Conservation (phyloP, 805 yeast species). For the Millerozyma acaciae region DNA sequence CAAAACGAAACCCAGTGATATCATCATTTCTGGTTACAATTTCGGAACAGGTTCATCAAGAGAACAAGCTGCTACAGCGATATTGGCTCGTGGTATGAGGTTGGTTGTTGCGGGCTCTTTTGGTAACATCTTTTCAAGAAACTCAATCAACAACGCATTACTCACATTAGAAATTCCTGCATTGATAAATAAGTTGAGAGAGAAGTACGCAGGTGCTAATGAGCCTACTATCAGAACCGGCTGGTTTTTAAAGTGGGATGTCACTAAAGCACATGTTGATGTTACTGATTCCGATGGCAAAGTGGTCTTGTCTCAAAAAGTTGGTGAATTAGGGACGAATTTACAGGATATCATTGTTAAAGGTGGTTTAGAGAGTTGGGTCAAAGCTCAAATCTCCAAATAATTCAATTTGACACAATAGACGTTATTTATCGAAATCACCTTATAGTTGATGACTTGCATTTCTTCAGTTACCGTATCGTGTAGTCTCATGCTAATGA, state of each 20-base stretch:
- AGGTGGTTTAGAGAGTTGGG: conserved; percentile 99
- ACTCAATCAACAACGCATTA: conserved; percentile 93
- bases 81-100: conserved; percentile 88
- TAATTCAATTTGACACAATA: too few relatives aligned
- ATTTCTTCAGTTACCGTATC: too few relatives aligned
- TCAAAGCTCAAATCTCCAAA: conserved; percentile 62
- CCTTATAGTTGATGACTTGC: too few relatives aligned
- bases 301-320: conserved; percentile 74
- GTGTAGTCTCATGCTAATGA: too few relatives aligned
- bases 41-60: conserved; percentile 98
- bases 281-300: conserved; percentile 65
- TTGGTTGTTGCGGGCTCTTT: conserved; percentile 96
- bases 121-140: conserved; percentile 94
- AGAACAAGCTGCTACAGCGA: conserved; percentile 99
- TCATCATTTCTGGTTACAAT: conserved; percentile 86
- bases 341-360: conserved; percentile 94
- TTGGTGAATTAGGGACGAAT: conserved; percentile 93
- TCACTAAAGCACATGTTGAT: conserved; percentile 73
- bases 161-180: conserved; percentile 92
- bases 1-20: conserved; percentile 84
- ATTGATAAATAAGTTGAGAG: conserved; percentile 72
- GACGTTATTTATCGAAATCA: too few relatives aligned
- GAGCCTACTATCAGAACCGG: conserved; percentile 95
- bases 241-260: conserved; percentile 91
- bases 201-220: conserved; percentile 50